Base-by-base conservation (phyloP, 306 rosid species). In the Begonia masoniana region DNA sequence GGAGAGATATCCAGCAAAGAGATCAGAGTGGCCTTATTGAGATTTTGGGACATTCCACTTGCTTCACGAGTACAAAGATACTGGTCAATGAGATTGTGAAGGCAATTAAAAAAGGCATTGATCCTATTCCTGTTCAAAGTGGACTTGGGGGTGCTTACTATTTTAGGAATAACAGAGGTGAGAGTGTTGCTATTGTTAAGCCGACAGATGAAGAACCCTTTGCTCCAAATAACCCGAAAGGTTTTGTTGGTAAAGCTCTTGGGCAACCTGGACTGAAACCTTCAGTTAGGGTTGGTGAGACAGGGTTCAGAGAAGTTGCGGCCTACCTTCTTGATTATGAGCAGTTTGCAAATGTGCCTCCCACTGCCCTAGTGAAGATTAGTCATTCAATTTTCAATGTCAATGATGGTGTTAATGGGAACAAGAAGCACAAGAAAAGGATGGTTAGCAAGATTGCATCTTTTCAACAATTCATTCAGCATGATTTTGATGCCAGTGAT, bases 131-230 rank as follows among this genome's bases (percentile, higher is more conserved):
- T 49, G 92, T 77, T 59, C 82, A 74, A 49, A 57, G 96, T 62
- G 99, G 99, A 59, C 94, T 91, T 47, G 99, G 99, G 24, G 99
- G 99, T 68, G 99, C 99, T 1, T 91, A 91, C 72, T 91, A 81
- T 74, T 91, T 91, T 52, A 66, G 82, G 65, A 82, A 91, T 57
- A 61, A 68, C 45, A 53, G 55, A 43, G 84, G 96, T 70, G 88
- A 91, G 41, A 73, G 86, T 63, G 88, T 77, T 60, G 96, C 96
- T 0, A 86, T 91, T 70, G 99, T 91, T 64, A 91, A 91, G 68
- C 99, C 99, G 10, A 91, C 96, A 0, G 99, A 91, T 68, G 99
- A 91, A 69, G 99, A 91, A 60, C 99, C 99, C 63, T 91, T 86
- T 72, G 99, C 96, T 2, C 99, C 99, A 0, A 91, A 91, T 64